Conservation (phyloP, 2,329 filamentous ascomycete species). For the Trematosphaeria pertusa region DNA sequence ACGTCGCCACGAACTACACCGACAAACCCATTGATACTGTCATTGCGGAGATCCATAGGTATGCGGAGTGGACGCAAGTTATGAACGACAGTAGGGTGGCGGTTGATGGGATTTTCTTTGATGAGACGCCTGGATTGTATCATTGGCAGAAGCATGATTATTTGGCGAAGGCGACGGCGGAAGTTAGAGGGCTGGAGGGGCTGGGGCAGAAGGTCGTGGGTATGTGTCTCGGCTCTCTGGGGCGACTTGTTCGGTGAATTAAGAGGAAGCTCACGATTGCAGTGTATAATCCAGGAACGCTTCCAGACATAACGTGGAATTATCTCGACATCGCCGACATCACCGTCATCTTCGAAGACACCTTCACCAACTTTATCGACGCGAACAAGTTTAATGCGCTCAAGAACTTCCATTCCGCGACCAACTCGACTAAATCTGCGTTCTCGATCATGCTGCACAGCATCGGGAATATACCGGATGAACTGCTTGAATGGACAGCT, state of each 20-base stretch:
- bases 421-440: conserved; percentile 14
- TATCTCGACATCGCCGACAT: conserved; percentile 31
- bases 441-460: conserved; percentile 29
- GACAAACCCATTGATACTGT: conserved; percentile 27
- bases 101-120: conserved; percentile 56
- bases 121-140: conserved; percentile 50
- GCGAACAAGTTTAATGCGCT: conserved; percentile 22
- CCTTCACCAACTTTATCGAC: conserved; percentile 24
- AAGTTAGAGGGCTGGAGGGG: conserved; percentile 12
- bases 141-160: conserved; percentile 27
- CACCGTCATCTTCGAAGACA: conserved; percentile 33
- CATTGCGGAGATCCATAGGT: conserved; percentile 52
- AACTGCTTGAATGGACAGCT: conserved; percentile 24
- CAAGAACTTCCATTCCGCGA: conserved; percentile 12
- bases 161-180: conserved; percentile 15
- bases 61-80: conserved; percentile 51
- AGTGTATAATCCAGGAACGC: conserved; percentile 30
- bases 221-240: conserved; percentile 8
- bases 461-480: conserved; percentile 24
- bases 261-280: background rate
- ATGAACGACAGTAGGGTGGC: conserved; percentile 44
- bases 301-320: conserved; percentile 26
- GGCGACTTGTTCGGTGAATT: too few relatives aligned
- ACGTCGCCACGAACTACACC: conserved; percentile 59
- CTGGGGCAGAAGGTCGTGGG: conserved; percentile 29